Conservation (phyloP, 202 grass and related monocot genomes). For the Setaria viridis region DNA sequence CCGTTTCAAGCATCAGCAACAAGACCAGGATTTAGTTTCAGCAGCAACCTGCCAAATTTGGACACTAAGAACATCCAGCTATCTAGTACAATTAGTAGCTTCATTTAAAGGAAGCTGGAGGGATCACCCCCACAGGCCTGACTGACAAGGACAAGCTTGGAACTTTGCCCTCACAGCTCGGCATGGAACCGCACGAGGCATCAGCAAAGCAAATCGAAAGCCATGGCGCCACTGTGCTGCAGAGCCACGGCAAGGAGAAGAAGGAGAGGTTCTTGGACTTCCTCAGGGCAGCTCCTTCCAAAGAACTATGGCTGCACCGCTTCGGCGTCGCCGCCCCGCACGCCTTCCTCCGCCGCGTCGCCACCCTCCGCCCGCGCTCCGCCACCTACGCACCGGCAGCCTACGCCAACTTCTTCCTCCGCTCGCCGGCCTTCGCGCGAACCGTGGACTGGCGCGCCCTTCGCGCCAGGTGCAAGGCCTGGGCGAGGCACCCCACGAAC, state of each 20-base stretch:
- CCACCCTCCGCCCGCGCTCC: too few relatives aligned
- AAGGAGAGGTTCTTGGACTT: slow-evolving; percentile 64
- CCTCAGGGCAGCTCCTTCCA: slow-evolving; percentile 48
- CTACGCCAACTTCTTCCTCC: too few relatives aligned
- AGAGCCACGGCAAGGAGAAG: not conserved
- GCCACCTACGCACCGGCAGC: too few relatives aligned
- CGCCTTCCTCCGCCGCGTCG: too few relatives aligned
- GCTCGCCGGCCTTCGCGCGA: too few relatives aligned
- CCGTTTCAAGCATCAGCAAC: not conserved
- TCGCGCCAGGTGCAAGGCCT: too few relatives aligned
- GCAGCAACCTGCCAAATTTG: not conserved
- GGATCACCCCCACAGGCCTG: not conserved
- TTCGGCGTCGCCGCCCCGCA: not conserved
- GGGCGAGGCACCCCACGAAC: too few relatives aligned
- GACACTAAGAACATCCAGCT: too few relatives aligned
- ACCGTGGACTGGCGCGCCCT: too few relatives aligned
- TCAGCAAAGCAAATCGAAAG: not conserved
- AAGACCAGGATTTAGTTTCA: not conserved
- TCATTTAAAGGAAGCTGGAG: not conserved
- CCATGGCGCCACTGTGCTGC: not conserved
- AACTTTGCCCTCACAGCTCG: not conserved
- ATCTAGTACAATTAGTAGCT: not conserved
- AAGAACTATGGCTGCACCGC: slow-evolving; percentile 32
- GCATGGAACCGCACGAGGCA: slow-evolving; percentile 37
- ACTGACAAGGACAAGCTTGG: not conserved